A percentile compares a stretch with the other conserved stretches of the same genome.
Evolutionary conservation across 1,284 basidiomycete genomes (phyloP).

Genomic region (Hypsizygus ulmarius): DNA sequence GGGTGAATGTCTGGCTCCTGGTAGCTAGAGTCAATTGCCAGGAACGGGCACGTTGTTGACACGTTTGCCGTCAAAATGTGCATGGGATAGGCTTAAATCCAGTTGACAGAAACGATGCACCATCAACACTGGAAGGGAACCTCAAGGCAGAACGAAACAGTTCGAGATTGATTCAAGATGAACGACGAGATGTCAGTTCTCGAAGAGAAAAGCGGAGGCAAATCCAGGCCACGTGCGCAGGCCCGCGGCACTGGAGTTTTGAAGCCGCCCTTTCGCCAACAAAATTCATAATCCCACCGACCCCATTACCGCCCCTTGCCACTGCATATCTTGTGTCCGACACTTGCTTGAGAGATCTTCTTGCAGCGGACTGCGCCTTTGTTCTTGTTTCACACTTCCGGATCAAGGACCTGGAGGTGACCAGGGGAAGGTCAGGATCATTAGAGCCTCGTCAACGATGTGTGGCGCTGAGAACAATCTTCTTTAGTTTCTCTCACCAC

Average conservation of each 20-base stretch:
- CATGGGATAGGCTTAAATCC: background rate
- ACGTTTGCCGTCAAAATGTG: background rate
- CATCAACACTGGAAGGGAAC: background rate
- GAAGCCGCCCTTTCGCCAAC: slow-evolving; percentile 11
- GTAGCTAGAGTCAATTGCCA: too few relatives aligned
- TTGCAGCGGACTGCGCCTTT: background rate
- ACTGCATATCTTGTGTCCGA: background rate
- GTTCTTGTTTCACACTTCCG: slow-evolving; percentile 8
- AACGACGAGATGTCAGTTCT: background rate
- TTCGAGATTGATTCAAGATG: slow-evolving; percentile 9
- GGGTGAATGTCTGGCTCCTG: too few relatives aligned
- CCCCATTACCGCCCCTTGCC: slow-evolving; percentile 1
- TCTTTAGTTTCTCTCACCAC: slow-evolving; percentile 9
- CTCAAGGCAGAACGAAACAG: slow-evolving; percentile 6
- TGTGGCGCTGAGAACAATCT: slow-evolving; percentile 11
- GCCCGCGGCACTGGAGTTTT: slow-evolving; percentile 12
- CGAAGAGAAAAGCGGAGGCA: slow-evolving; percentile 18
- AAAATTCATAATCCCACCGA: slow-evolving; percentile 13
- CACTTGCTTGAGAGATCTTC: slow-evolving; percentile 1
- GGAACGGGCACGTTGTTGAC: slow-evolving; percentile 10
- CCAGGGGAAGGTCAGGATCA: slow-evolving; percentile 17
- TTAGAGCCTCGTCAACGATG: slow-evolving; percentile 3
- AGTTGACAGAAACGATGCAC: background rate
- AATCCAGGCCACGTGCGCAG: slow-evolving; percentile 20
- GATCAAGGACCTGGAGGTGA: slow-evolving; percentile 10